These are phyloP conservation scores for Bipolaris oryzae DNA, from an alignment of 2,329 filamentous ascomycete species.

Conservation along the genomic window DNA sequence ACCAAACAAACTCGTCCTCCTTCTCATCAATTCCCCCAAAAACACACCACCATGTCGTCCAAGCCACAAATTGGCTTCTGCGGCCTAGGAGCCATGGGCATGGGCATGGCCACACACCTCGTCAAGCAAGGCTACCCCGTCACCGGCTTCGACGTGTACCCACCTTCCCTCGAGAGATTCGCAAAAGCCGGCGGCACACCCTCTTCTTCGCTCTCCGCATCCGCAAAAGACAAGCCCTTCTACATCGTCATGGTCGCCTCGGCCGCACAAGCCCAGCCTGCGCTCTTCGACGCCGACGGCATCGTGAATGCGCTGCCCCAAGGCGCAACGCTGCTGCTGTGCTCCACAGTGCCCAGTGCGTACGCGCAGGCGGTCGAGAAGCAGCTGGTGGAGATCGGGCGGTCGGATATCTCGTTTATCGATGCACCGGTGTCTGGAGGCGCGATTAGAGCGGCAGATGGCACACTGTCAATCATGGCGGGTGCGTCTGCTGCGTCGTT, in stretches of 20 bases:
- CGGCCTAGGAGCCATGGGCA: slow-evolving; percentile 81
- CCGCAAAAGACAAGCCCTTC: slow-evolving; percentile 64
- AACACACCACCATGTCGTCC: slow-evolving; percentile 29
- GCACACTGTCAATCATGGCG: slow-evolving; percentile 78
- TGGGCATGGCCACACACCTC: slow-evolving; percentile 79
- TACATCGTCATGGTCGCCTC: slow-evolving; percentile 80
- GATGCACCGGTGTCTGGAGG: slow-evolving; percentile 77
- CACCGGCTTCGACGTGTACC: slow-evolving; percentile 74
- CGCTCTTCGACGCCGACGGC: slow-evolving; percentile 65
- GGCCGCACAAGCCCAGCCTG: slow-evolving; percentile 68
- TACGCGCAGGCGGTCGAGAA: slow-evolving; percentile 67
- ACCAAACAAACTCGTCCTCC: too few relatives aligned
- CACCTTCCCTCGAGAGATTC: slow-evolving; percentile 70
- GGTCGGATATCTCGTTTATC: slow-evolving; percentile 69
- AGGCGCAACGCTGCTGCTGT: slow-evolving; percentile 67
- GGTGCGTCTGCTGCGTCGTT: slow-evolving; percentile 65
- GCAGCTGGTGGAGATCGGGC: slow-evolving; percentile 61
- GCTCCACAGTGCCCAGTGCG: slow-evolving; percentile 71
- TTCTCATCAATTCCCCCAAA: too few relatives aligned
- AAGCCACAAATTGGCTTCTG: slow-evolving; percentile 68
- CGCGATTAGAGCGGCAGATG: slow-evolving; percentile 69
- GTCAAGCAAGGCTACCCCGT: slow-evolving; percentile 70
- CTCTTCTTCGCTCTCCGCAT: slow-evolving; percentile 65
- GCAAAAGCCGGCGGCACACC: slow-evolving; percentile 65
- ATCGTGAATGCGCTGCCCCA: slow-evolving; percentile 60